These are phyloP conservation scores for Sclerotinia sclerotiorum DNA, from an alignment of 2,329 filamentous ascomycete genomes.

Conservation along the genomic window DNA sequence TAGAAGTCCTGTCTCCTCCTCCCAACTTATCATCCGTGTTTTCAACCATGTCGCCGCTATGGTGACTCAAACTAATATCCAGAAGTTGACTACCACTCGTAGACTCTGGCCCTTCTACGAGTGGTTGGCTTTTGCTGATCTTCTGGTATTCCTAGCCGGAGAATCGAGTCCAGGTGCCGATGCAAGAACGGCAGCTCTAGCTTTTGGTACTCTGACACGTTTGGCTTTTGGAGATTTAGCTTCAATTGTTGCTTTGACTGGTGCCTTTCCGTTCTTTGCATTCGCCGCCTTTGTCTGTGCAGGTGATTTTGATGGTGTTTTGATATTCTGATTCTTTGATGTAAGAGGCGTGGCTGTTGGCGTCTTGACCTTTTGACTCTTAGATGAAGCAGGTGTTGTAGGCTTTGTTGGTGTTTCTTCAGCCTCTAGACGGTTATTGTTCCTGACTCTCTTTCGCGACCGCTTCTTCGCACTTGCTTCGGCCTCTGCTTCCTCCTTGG, in stretches of 20 bases:
- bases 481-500: constrained; percentile 16
- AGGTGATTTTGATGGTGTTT: constrained; percentile 15
- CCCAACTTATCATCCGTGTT: background rate
- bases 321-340: background rate
- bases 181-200: constrained; percentile 23
- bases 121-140: constrained; percentile 40
- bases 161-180: constrained; percentile 17
- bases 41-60: background rate
- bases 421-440: constrained; percentile 30
- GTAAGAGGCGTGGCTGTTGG: constrained; percentile 1
- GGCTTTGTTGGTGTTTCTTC: constrained; percentile 15
- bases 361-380: background rate
- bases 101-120: constrained; percentile 39
- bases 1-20: background rate
- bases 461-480: constrained; percentile 24
- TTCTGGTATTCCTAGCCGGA: constrained; percentile 25
- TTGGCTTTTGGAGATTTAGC: constrained; percentile 27
- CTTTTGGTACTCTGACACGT: constrained; percentile 20
- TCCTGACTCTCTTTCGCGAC: constrained; percentile 32
- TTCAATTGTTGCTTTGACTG: background rate
- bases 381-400: constrained; percentile 6
- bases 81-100: constrained; percentile 41
- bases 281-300: background rate
- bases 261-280: background rate
- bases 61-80: constrained; percentile 28